These are phyloP conservation scores for Pseudogymnoascus sp. DNA, from an alignment of 2,329 filamentous ascomycete genomes.

Conservation along the genomic window DNA sequence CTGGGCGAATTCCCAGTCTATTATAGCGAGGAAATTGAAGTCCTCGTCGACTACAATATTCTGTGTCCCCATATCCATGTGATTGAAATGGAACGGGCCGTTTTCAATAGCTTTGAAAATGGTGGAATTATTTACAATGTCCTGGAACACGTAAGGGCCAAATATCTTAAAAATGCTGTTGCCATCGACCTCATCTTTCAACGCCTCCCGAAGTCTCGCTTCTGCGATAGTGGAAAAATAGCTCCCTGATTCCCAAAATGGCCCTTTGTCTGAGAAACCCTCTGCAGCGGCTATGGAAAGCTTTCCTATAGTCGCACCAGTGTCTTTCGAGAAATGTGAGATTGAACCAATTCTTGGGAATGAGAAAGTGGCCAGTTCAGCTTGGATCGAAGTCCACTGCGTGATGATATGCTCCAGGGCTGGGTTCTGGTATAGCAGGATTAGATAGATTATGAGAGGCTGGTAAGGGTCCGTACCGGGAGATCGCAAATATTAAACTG, in stretches of 20 bases:
- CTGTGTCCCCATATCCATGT: background rate
- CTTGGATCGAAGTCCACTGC: background rate
- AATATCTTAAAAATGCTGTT: background rate
- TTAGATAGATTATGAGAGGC: background rate
- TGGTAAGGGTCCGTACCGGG: background rate
- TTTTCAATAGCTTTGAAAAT: too few species aligned
- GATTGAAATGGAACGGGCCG: background rate
- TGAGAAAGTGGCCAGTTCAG: background rate
- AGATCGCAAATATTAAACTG: background rate
- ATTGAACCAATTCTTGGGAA: background rate
- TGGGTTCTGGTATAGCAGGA: background rate
- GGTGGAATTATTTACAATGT: background rate
- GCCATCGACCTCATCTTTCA: background rate
- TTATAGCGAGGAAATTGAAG: background rate
- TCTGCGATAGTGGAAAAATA: background rate
- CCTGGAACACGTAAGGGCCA: background rate
- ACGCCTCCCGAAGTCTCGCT: background rate
- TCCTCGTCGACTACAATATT: background rate
- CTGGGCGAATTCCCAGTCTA: background rate
- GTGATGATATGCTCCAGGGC: background rate
- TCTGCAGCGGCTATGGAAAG: background rate
- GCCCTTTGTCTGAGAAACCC: background rate
- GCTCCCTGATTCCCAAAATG: background rate
- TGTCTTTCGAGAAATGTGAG: background rate
- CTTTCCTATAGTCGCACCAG: background rate